Percentiles rank a stretch among this genome's conserved stretches.
These are phyloP conservation scores for Coemansia sp. DNA, from an alignment of 192 early-diverging fungal species.

Conservation along the genomic window DNA sequence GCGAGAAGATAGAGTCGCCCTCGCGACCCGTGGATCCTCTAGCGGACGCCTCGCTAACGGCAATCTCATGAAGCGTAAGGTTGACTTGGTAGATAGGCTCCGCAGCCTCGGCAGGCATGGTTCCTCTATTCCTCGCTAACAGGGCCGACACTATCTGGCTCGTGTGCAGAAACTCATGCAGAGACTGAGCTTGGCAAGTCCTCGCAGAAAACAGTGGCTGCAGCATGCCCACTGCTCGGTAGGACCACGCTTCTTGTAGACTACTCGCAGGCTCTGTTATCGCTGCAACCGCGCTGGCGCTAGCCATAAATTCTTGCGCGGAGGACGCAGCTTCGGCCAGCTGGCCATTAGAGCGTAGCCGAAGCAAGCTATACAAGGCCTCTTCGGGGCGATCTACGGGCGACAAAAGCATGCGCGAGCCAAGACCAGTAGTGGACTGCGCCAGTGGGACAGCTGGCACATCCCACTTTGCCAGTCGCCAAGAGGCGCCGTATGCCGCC, in stretches of 20 bases:
- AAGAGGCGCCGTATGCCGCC: constrained; percentile 40
- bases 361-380: constrained; percentile 38
- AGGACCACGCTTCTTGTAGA: constrained; percentile 26
- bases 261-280: constrained; percentile 15
- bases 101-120: constrained; percentile 10
- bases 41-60: constrained; percentile 13
- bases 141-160: constrained; percentile 25
- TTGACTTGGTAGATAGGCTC: constrained; percentile 32
- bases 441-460: constrained; percentile 27
- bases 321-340: constrained; percentile 8
- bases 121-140: constrained; percentile 10
- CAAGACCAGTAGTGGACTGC: background rate
- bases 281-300: constrained; percentile 12
- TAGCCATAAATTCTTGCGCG: constrained; percentile 26
- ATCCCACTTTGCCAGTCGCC: constrained; percentile 49
- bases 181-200: background rate
- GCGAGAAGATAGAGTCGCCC: background rate
- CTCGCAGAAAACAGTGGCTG: constrained; percentile 27
- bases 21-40: background rate
- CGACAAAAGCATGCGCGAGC: constrained; percentile 3
- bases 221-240: constrained; percentile 28
- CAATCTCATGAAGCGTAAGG: constrained; percentile 41
- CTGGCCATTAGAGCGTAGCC: constrained; percentile 24
- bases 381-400: constrained; percentile 20
- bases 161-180: constrained; percentile 14